These are phyloP conservation scores for Polytolypa hystricis DNA, from an alignment of 2,329 filamentous ascomycete genomes.

Conservation along the genomic window DNA sequence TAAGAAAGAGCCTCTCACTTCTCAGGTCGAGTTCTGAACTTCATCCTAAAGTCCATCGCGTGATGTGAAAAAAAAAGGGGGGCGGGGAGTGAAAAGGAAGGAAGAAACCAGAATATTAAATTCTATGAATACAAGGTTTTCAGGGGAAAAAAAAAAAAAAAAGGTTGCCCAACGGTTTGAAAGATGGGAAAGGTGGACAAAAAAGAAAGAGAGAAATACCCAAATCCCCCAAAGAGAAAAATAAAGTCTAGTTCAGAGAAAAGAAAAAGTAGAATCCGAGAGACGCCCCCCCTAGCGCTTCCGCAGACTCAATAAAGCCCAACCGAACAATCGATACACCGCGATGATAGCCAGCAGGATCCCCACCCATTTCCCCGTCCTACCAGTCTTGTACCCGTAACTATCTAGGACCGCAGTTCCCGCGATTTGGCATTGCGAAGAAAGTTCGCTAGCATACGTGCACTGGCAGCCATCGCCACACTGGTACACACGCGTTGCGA, in stretches of 20 bases:
- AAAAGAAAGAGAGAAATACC: background rate
- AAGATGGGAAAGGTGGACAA: no score
- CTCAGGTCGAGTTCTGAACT: no score
- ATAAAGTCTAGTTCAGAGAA: background rate
- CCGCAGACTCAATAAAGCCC: conserved; percentile 43
- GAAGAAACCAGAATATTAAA: no score
- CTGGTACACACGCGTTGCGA: conserved; percentile 51
- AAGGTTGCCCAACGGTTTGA: no score
- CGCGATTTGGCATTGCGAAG: conserved; percentile 55
- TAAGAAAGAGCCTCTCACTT: no score
- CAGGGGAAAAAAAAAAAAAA: no score
- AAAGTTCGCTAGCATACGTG: conserved; percentile 57
- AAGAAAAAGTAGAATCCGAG: background rate
- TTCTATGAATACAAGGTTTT: no score
- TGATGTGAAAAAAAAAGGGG: no score
- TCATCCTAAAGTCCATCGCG: no score
- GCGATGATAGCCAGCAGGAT: conserved; percentile 67
- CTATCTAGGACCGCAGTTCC: conserved; percentile 58
- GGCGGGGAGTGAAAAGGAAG: no score
- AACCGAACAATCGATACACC: conserved; percentile 60
- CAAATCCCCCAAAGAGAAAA: no score
- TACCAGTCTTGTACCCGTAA: conserved; percentile 57
- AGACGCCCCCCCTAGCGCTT: conserved; percentile 13
- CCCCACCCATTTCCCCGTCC: conserved; percentile 59
- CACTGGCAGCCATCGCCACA: conserved; percentile 54